A percentile compares a stretch with the other conserved stretches of the same genome.
Conservation (phyloP, 1,284 basidiomycete species). For the Ceratobasidium sp. region DNA sequence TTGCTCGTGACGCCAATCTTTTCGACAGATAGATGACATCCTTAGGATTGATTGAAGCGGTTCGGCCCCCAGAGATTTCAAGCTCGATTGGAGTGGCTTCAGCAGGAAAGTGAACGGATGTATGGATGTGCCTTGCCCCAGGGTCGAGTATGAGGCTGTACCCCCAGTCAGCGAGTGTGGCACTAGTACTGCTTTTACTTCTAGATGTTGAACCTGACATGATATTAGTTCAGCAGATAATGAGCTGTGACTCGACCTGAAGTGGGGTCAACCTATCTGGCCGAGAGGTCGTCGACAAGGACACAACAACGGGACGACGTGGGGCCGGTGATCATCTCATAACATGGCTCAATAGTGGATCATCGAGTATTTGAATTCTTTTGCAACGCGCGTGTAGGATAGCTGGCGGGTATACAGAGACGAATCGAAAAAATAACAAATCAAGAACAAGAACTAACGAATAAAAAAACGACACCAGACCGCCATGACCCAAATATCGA, state of each 20-base stretch:
- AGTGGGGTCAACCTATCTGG: no score
- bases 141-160: background rate
- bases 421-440: background rate
- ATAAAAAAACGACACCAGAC: constrained; percentile 16
- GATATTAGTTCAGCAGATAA: no score
- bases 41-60: background rate
- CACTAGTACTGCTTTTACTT: no score
- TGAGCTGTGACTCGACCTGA: no score
- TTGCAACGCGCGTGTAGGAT: constrained; percentile 1
- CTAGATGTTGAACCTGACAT: no score
- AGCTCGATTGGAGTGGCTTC: background rate
- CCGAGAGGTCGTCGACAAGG: no score
- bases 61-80: background rate
- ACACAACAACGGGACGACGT: background rate
- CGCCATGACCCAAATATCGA: constrained; percentile 14
- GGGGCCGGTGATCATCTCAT: no score
- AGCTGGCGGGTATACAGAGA: constrained; percentile 15
- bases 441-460: constrained; percentile 47
- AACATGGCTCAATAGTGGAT: no score
- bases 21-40: background rate
- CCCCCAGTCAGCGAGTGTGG: background rate
- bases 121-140: no score
- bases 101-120: constrained; percentile 44
- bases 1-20: background rate
- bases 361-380: background rate